Evolutionary conservation across 805 yeast genomes (phyloP), one percentile per base, ranked within the genome.

Genomic region (Metschnikowia similis): DNA sequence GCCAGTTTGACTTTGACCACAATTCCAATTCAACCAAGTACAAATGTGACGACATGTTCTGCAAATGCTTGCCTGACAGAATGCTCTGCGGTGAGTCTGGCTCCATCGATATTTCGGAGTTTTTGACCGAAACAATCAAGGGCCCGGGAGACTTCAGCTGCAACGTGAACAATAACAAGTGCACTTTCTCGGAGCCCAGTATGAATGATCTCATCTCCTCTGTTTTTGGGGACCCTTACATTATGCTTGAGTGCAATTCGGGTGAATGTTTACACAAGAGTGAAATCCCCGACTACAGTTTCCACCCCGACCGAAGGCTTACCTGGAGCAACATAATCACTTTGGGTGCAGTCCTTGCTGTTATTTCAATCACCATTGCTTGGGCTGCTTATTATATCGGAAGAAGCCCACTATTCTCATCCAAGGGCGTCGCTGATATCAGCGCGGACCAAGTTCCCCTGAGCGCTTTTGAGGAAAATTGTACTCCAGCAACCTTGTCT

Each of bases 61-160:
- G 99, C 67, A 79, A 86, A 57, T 94, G 99, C 72, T 74, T 92
- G 32, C 96, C 98, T 1, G 98, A 82, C 26, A 80, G 89, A 58
- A 89, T 89, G 90, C 75, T 94, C 6, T 94, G 99, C 73, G 99
- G 99, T 35, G 87, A 89, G 60, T 79, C 82, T 8, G 98, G 98
- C 1, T 89, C 97, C 1, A 90, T 94, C 57, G 97, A 94, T 67
- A 88, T 94, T 30, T 85, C 96, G 1, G 98, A 92, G 49, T 94
- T 95, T 66, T 75, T 94, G 52, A 82, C 90, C 1, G 94, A 91
- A 63, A 87, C 96, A 5, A 90, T 94, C 53, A 73, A 72, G 35
- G 99, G 99, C 1, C 99, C 99, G 0, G 99, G 96, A 31, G 91
- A 87, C 54, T 90, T 94, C 61, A 70, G 82, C 3, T 94, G 99